These are phyloP conservation scores for Ganoderma meredithae DNA, from an alignment of 1,284 basidiomycete species.

Conservation along the genomic window DNA sequence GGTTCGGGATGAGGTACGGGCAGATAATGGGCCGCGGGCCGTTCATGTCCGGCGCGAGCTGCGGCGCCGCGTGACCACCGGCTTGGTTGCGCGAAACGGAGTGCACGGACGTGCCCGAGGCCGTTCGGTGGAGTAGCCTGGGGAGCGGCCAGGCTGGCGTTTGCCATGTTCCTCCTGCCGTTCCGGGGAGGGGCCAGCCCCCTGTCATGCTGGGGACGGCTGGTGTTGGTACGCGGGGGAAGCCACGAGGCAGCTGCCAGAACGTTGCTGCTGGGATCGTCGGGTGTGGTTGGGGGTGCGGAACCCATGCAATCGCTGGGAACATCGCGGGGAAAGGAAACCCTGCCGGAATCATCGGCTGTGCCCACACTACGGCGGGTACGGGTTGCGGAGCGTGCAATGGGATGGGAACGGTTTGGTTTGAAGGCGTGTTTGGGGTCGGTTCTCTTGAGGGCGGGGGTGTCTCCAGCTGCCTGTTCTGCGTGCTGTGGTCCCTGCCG, in stretches of 20 bases:
- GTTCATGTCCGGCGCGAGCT: constrained; percentile 1
- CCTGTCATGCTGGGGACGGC: constrained; percentile 34
- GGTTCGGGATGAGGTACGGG: constrained; percentile 46
- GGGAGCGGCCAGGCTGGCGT: constrained; percentile 31
- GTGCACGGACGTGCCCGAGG: not conserved
- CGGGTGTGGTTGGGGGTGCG: constrained; percentile 39
- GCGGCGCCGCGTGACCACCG: not conserved
- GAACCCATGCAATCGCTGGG: constrained; percentile 41
- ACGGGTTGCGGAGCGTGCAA: constrained; percentile 2
- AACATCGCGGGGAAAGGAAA: constrained; percentile 6
- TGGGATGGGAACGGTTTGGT: not conserved
- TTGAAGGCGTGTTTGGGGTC: not conserved
- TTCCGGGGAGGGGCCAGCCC: constrained; percentile 42
- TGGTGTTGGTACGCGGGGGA: constrained; percentile 13
- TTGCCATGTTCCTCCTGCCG: constrained; percentile 40
- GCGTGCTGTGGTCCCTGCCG: not conserved
- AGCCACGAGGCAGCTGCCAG: constrained; percentile 22
- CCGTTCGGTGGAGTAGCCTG: constrained; percentile 7
- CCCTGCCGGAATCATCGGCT: constrained; percentile 10
- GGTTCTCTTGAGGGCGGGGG: constrained; percentile 9
- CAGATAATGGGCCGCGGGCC: constrained; percentile 35
- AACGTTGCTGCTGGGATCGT: constrained; percentile 29
- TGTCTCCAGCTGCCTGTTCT: constrained; percentile 3
- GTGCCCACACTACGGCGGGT: constrained; percentile 13
- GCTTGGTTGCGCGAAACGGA: not conserved